Evolutionary conservation across 2,329 filamentous ascomycete genomes (phyloP).

Genomic region (Botrytis porri): DNA sequence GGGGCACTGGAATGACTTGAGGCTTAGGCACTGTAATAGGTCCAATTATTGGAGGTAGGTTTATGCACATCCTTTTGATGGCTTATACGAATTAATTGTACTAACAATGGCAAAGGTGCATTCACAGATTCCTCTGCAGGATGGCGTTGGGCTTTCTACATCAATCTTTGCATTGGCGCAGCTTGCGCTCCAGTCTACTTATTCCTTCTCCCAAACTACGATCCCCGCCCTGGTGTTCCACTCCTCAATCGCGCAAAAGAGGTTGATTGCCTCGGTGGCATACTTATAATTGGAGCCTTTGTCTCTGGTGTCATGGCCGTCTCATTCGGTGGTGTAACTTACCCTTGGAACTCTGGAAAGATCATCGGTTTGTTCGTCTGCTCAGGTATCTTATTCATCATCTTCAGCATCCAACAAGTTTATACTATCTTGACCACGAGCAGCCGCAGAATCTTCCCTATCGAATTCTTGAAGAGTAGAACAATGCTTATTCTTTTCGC

Average conservation of each 20-base stretch:
- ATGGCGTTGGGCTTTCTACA: conserved; percentile 12
- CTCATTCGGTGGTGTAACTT: conserved; percentile 38
- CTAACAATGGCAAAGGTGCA: background rate
- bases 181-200: conserved; percentile 40
- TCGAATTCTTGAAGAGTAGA: conserved; percentile 40
- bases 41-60: background rate
- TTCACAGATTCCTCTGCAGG: background rate
- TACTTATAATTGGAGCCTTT: conserved; percentile 39
- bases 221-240: conserved; percentile 33
- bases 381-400: conserved; percentile 41
- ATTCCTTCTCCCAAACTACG: conserved; percentile 45
- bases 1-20: background rate
- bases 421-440: conserved; percentile 33
- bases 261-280: conserved; percentile 32
- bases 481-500: conserved; percentile 40
- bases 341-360: conserved; percentile 34
- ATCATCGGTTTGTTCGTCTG: conserved; percentile 43
- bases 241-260: conserved; percentile 29
- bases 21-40: background rate
- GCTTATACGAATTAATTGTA: background rate
- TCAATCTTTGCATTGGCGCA: conserved; percentile 4
- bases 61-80: background rate
- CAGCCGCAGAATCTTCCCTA: conserved; percentile 33
- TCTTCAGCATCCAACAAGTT: conserved; percentile 32
- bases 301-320: conserved; percentile 39